Evolutionary conservation across 345 rosid species (phyloP).

Genomic region (Eucalyptus coolabah): DNA sequence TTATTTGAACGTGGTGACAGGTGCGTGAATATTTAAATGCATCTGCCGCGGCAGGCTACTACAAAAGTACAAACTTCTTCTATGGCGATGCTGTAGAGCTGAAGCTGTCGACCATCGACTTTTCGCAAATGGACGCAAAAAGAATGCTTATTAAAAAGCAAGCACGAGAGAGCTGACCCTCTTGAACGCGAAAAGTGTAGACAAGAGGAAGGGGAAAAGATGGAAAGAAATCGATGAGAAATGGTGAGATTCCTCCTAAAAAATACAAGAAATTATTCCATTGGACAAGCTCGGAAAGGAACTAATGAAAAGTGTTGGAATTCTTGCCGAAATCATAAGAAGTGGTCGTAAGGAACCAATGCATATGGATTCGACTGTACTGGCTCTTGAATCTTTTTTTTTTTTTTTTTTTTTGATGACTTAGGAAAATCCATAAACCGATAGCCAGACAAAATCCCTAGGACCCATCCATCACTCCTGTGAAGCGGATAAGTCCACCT

Average conservation of each 20-base stretch:
- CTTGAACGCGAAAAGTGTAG: neutral
- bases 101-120: neutral
- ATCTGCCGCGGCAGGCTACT: neutral
- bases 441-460: accelerated
- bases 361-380: accelerated
- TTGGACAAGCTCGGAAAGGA: neutral
- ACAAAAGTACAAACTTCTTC: neutral
- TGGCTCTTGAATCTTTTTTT: accelerated
- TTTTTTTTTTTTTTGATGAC: too few relatives aligned
- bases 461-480: too few relatives aligned
- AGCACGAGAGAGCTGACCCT: neutral
- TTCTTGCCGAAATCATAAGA: too few relatives aligned
- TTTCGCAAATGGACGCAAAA: neutral
- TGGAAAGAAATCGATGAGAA: neutral
- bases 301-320: neutral
- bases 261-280: neutral
- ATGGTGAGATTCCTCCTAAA: neutral
- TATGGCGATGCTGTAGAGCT: neutral
- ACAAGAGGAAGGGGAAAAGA: neutral
- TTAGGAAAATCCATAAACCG: too few relatives aligned
- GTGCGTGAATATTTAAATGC: neutral
- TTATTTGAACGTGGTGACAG: neutral
- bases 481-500: too few relatives aligned
- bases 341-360: neutral
- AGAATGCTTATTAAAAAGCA: neutral